Evolutionary conservation across 257 asterid genomes (phyloP).

Genomic region (Orobanche coerulescens): DNA sequence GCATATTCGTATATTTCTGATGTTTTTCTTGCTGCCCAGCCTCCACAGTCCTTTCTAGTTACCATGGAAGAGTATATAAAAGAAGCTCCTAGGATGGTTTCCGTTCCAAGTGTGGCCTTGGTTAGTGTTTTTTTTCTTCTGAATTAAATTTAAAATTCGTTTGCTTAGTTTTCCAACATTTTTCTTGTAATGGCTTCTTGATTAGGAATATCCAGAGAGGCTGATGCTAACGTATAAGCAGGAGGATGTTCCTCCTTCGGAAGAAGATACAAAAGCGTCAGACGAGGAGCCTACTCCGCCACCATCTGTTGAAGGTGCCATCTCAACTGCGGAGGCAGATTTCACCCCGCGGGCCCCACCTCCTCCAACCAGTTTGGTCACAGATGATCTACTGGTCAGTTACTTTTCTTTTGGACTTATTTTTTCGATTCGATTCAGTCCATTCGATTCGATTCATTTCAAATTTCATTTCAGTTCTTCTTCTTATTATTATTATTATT

Average conservation of each 20-base stretch:
- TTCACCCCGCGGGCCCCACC: slow-evolving; percentile 34
- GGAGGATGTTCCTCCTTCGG: slow-evolving; percentile 57
- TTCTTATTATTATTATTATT: no score
- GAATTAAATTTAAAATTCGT: no score
- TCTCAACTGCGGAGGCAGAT: slow-evolving; percentile 37
- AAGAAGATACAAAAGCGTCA: slow-evolving; percentile 43
- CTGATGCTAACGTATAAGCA: slow-evolving; percentile 82
- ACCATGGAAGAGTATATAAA: slow-evolving; percentile 61
- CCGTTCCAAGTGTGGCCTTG: slow-evolving; percentile 39
- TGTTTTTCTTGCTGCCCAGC: slow-evolving; percentile 31
- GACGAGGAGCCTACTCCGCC: slow-evolving; percentile 40
- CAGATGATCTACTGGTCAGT: slow-evolving; percentile 75
- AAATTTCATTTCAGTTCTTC: no score
- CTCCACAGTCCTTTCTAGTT: slow-evolving; percentile 53
- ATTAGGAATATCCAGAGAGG: slow-evolving; percentile 88
- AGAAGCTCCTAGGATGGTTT: slow-evolving; percentile 58
- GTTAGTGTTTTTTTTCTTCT: slow-evolving; percentile 27
- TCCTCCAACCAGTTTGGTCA: slow-evolving; percentile 36
- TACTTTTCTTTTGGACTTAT: no score
- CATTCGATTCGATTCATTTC: no score
- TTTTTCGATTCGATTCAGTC: no score
- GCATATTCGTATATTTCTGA: neutral
- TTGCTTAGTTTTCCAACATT: slow-evolving; percentile 1
- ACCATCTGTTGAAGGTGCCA: slow-evolving; percentile 36
- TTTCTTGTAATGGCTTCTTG: neutral